Evolutionary conservation across 2,329 filamentous ascomycete species (phyloP).

Genomic region (Pseudogymnoascus sp.): DNA sequence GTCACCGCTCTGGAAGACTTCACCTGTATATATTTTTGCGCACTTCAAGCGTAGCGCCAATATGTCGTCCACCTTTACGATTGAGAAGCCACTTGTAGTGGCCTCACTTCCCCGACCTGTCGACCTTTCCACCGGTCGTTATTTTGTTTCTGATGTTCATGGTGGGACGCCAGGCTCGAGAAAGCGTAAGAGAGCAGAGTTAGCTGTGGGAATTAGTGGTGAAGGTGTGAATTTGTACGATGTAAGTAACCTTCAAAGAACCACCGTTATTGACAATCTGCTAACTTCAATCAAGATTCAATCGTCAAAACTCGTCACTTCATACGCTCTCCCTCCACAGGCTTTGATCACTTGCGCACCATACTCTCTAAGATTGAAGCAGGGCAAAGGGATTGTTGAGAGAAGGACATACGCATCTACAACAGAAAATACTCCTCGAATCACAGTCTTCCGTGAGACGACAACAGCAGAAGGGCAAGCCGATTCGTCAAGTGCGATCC

Average conservation of each 20-base stretch:
- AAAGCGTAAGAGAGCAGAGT: constrained; percentile 56
- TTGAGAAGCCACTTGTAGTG: constrained; percentile 58
- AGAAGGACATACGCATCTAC: constrained; percentile 58
- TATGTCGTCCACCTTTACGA: constrained; percentile 45
- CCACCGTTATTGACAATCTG: not conserved
- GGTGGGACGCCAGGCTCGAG: constrained; percentile 50
- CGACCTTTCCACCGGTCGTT: constrained; percentile 43
- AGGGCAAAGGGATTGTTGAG: constrained; percentile 39
- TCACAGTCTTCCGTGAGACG: constrained; percentile 54
- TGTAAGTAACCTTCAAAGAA: constrained; percentile 34
- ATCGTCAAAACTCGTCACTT: constrained; percentile 55
- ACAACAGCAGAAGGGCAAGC: constrained; percentile 46
- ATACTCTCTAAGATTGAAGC: constrained; percentile 44
- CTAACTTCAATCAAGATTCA: constrained; percentile 41
- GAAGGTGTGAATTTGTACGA: constrained; percentile 61
- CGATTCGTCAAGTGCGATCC: constrained; percentile 42
- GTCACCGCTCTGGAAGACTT: constrained; percentile 7
- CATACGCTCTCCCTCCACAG: constrained; percentile 60
- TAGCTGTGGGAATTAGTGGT: constrained; percentile 58
- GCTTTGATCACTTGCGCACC: constrained; percentile 56
- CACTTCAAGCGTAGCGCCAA: constrained; percentile 7
- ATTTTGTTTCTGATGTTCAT: constrained; percentile 54
- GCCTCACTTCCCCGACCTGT: constrained; percentile 53
- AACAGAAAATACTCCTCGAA: constrained; percentile 38
- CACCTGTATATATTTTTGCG: constrained; percentile 4